Conservation (phyloP, 805 yeast genomes). For the Yamadazyma endophytica region DNA sequence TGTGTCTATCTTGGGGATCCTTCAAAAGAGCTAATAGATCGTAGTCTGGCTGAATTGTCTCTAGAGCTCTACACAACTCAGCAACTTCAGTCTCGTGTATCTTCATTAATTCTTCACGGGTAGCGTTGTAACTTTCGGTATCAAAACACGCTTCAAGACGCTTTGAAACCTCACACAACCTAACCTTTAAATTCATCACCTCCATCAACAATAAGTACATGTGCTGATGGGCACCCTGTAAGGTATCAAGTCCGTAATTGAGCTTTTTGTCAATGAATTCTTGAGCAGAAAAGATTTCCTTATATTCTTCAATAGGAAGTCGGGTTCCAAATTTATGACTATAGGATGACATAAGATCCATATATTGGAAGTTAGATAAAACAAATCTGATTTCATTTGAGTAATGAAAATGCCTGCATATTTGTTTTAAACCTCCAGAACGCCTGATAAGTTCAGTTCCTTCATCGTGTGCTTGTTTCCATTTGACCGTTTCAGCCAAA, state of each 20-base stretch:
- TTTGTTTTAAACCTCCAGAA: conserved; percentile 14
- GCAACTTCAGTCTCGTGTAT: neutral
- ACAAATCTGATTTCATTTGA: conserved; percentile 18
- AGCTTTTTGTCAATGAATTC: conserved; percentile 10
- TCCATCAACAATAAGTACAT: conserved; percentile 16
- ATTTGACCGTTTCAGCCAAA: conserved; percentile 16
- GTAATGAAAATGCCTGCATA: conserved; percentile 12
- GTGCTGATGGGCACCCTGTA: conserved; percentile 20
- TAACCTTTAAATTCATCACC: conserved; percentile 7
- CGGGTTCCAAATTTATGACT: conserved; percentile 14
- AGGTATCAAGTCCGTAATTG: conserved; percentile 21
- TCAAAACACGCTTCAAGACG: neutral
- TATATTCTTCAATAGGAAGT: conserved; percentile 12
- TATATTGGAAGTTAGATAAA: conserved; percentile 17
- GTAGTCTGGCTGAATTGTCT: conserved; percentile 3
- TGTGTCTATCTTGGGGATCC: neutral
- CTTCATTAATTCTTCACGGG: neutral
- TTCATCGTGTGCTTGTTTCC: conserved; percentile 9
- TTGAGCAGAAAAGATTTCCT: conserved; percentile 6
- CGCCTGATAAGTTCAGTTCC: conserved; percentile 2
- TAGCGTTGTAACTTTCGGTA: neutral
- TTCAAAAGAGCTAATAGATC: conserved; percentile 2
- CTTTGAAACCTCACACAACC: conserved; percentile 1
- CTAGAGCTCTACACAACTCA: neutral
- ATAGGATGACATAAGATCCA: conserved; percentile 16